Evolutionary conservation across 257 asterid species (phyloP).

Genomic region (Echium plantagineum): DNA sequence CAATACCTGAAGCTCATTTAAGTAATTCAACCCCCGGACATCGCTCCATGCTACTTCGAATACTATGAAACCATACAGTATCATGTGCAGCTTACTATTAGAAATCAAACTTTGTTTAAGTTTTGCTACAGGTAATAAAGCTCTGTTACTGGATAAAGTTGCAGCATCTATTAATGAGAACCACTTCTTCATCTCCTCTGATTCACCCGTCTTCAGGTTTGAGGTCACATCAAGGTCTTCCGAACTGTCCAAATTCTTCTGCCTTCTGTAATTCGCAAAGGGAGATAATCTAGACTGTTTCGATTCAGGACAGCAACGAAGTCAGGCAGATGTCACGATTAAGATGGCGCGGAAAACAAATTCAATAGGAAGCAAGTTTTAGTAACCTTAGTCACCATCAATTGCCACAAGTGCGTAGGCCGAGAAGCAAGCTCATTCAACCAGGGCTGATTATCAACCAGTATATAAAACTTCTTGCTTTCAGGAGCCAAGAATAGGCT

Average conservation of each 20-base stretch:
- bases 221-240: constrained; percentile 27
- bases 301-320: constrained; percentile 10
- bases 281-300: constrained; percentile 91
- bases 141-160: constrained; percentile 65
- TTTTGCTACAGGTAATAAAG: constrained; percentile 78
- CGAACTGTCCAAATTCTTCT: constrained; percentile 33
- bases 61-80: constrained; percentile 83
- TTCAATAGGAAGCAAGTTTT: neutral
- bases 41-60: constrained; percentile 81
- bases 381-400: constrained; percentile 94
- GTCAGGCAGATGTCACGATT: neutral
- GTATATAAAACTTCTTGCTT: constrained; percentile 58
- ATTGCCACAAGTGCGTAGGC: constrained; percentile 85
- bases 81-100: constrained; percentile 73
- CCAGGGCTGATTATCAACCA: constrained; percentile 97
- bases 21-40: constrained; percentile 81
- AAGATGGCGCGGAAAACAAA: neutral
- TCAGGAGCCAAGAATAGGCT: constrained; percentile 67
- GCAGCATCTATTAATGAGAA: constrained; percentile 60
- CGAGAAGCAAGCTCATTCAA: constrained; percentile 60
- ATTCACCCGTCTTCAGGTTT: constrained; percentile 24
- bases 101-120: constrained; percentile 56
- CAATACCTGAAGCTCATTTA: constrained; percentile 91
- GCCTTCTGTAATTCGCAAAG: constrained; percentile 65
- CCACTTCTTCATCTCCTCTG: constrained; percentile 48